Conservation (phyloP, 1,284 basidiomycete genomes). For the Chalciporus sp. region DNA sequence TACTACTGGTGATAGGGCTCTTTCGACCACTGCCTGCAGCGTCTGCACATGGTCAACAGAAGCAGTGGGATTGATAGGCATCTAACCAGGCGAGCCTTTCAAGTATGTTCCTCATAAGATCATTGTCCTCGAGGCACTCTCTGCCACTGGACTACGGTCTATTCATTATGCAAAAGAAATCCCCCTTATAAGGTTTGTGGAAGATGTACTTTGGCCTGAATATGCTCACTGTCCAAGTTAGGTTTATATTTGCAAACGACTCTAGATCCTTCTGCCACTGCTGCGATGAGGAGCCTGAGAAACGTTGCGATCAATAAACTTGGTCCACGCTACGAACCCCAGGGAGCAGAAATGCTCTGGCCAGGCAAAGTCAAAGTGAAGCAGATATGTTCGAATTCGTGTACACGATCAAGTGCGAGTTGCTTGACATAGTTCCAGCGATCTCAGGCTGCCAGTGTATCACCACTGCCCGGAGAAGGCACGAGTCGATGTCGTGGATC, state of each 20-base stretch:
- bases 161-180: slow-evolving; percentile 99
- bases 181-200: slow-evolving; percentile 76
- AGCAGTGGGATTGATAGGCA: not conserved
- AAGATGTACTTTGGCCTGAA: not conserved
- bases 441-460: slow-evolving; percentile 96
- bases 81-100: slow-evolving; percentile 8
- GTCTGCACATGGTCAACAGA: too few relatives aligned
- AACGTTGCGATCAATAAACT: slow-evolving; percentile 92
- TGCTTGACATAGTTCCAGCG: slow-evolving; percentile 43
- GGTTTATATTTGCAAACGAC: slow-evolving; percentile 95
- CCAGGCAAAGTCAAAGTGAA: slow-evolving; percentile 77
- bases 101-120: slow-evolving; percentile 68
- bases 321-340: slow-evolving; percentile 39
- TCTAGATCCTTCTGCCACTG: slow-evolving; percentile 80
- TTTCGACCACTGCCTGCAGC: too few relatives aligned
- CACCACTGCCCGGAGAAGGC: slow-evolving; percentile 73
- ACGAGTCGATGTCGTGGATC: slow-evolving; percentile 92
- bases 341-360: slow-evolving; percentile 21
- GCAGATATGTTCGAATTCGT: slow-evolving; percentile 59
- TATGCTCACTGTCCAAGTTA: slow-evolving; percentile 14
- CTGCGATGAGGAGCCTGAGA: slow-evolving; percentile 84
- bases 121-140: slow-evolving; percentile 91
- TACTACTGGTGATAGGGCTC: too few relatives aligned
- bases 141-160: slow-evolving; percentile 92
- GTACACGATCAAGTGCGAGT: not conserved